phyloP scores from a whole-genome alignment of 2,329 filamentous ascomycete genomes.

The Hypoxylon sp. region DNA sequence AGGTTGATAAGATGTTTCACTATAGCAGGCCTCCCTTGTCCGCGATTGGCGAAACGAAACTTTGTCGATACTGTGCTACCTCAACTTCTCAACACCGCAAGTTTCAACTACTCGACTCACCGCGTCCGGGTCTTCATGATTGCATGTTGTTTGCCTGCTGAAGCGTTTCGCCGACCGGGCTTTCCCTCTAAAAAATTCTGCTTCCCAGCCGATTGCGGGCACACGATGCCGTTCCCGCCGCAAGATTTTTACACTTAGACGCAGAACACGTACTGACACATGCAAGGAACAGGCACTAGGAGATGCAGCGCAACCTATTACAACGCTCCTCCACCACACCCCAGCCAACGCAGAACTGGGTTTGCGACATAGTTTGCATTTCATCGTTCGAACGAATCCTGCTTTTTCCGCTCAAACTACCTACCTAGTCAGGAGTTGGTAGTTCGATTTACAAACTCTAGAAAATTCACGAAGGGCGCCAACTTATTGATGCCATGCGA shows the following conservation, averaged over 20 bases:
- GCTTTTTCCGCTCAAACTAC: conserved; percentile 11
- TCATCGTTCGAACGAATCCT: conserved; percentile 9
- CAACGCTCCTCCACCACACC: conserved; percentile 18
- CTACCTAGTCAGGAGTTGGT: neutral
- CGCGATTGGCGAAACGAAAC: conserved; percentile 40
- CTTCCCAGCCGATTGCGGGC: conserved; percentile 23
- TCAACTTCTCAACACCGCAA: conserved; percentile 32
- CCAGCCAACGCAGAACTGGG: conserved; percentile 34
- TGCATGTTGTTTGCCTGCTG: conserved; percentile 6
- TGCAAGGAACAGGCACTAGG: conserved; percentile 40
- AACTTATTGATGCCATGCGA: conserved; percentile 5
- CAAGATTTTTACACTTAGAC: conserved; percentile 22
- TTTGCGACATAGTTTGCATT: conserved; percentile 5
- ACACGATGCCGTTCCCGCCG: conserved; percentile 26
- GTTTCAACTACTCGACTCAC: conserved; percentile 33
- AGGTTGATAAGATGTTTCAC: conserved; percentile 34
- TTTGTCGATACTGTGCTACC: conserved; percentile 20
- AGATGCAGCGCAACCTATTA: conserved; percentile 30
- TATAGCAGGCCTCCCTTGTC: conserved; percentile 33
- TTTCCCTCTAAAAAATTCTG: conserved; percentile 10
- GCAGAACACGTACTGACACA: conserved; percentile 34
- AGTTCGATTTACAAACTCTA: neutral
- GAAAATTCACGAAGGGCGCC: conserved; percentile 2
- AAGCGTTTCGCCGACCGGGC: conserved; percentile 13
- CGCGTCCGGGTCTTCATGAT: conserved; percentile 28